Base-by-base conservation (phyloP, 2,329 filamentous ascomycete genomes). In the Alternaria sp. region DNA sequence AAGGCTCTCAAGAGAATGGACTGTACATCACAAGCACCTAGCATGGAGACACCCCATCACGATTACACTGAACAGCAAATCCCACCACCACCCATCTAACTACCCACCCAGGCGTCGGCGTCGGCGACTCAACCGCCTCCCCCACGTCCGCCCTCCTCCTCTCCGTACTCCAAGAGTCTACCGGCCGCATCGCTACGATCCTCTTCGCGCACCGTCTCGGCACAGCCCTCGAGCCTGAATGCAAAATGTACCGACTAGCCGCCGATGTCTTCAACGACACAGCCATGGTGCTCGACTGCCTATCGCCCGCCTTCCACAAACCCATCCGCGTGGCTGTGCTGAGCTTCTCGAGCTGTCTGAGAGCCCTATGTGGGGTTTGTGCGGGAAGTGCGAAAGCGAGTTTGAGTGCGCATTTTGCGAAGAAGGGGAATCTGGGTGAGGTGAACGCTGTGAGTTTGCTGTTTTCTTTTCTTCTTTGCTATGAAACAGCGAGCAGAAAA, bases 361-460 rank as follows among this genome's bases (percentile, higher is more conserved):
- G 89, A 44, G 86, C 88, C 0, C 82, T 97, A 0, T 98, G 96
- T 75, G 96, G 95, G 25, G 93, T 98, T 6, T 92, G 95, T 0
- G 95, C 93, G 1, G 93, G 92, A 12, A 93, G 93, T 58, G 91
- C 92, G 67, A 98, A 98, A 80, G 95, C 95, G 2, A 94, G 91
- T 65, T 82, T 99, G 70, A 96, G 92, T 76, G 91, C 93, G 11
- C 96, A 99, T 81, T 98, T 99, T 83, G 93, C 95, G 9, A 88
- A 86, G 69, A 89, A 89, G 76, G 92, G 93, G 40, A 98, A 97
- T 78, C 82, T 98, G 47, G 95, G 93, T 2, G 95, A 98, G 79
- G 85, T 99, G 60, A 98, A 97, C 81, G 94, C 95, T 60, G 87
- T 88, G 74, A 75, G 86, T 83, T 44, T 23, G 19, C 11, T 15